These are phyloP conservation scores for Aspergillus nidulans DNA, from an alignment of 495 filamentous ascomycete species.

Conservation along the genomic window DNA sequence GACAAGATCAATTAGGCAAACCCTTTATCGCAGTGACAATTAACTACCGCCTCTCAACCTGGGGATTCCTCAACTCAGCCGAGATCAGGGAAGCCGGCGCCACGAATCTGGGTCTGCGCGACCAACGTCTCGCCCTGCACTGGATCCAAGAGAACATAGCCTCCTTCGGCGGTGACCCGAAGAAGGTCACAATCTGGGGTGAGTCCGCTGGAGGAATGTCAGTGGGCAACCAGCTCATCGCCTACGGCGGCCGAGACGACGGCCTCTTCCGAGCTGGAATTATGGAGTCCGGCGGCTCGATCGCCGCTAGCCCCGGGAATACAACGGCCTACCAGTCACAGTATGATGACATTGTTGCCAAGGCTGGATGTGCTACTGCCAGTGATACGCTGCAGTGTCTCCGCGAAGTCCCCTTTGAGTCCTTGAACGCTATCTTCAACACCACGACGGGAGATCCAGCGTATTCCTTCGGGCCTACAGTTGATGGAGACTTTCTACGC, in stretches of 20 bases:
- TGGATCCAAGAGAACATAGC: slow-evolving; percentile 59
- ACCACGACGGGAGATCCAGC: slow-evolving; percentile 24
- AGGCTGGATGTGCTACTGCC: slow-evolving; percentile 29
- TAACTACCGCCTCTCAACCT: slow-evolving; percentile 54
- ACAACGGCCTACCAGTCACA: slow-evolving; percentile 9
- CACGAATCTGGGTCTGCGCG: slow-evolving; percentile 54
- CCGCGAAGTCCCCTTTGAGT: slow-evolving; percentile 40
- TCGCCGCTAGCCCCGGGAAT: slow-evolving; percentile 3
- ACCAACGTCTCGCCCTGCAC: slow-evolving; percentile 57
- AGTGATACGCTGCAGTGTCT: slow-evolving; percentile 44
- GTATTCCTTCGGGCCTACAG: slow-evolving; percentile 38
- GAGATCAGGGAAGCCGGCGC: slow-evolving; percentile 36
- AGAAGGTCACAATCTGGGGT: slow-evolving; percentile 66
- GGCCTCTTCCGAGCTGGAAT: slow-evolving; percentile 6
- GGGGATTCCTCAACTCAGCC: slow-evolving; percentile 46
- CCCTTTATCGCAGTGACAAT: slow-evolving; percentile 60
- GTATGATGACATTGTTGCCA: slow-evolving; percentile 5
- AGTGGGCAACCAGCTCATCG: slow-evolving; percentile 7
- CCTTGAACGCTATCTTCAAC: slow-evolving; percentile 37
- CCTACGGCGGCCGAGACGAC: slow-evolving; percentile 12
- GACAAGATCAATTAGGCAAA: slow-evolving; percentile 23
- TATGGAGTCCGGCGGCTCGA: slow-evolving; percentile 1
- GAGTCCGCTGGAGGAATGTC: slow-evolving; percentile 30
- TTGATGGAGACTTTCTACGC: slow-evolving; percentile 50
- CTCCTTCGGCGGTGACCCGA: slow-evolving; percentile 51